Conservation (phyloP, 306 rosid genomes). For the peach (Prunus persica) region DNA sequence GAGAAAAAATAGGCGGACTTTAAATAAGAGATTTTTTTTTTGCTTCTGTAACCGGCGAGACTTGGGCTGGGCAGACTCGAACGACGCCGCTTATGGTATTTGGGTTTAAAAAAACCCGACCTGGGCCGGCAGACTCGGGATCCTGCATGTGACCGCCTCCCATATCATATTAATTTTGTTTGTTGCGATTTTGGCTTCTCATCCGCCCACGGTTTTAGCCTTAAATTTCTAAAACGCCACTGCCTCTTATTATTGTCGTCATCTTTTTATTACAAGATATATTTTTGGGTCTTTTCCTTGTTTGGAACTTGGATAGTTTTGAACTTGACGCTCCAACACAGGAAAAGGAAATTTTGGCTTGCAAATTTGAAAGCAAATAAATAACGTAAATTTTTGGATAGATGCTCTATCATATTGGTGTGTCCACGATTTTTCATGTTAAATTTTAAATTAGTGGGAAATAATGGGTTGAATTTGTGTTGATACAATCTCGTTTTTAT, state of each 20-base stretch:
- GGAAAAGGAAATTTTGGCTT: conserved; percentile 17
- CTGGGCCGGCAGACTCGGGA: conserved; percentile 65
- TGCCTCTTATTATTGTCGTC: neutral
- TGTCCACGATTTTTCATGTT: neutral
- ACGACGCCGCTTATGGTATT: conserved; percentile 24
- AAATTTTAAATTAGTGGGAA: too few relatives aligned
- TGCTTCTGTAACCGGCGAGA: conserved; percentile 39
- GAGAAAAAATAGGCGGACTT: conserved; percentile 26
- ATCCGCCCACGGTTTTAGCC: conserved; percentile 13
- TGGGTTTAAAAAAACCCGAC: conserved; percentile 7
- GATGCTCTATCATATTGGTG: neutral
- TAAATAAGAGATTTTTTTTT: neutral
- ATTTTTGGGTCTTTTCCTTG: neutral
- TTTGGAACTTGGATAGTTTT: neutral
- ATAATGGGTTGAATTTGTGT: neutral
- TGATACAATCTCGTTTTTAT: too few relatives aligned
- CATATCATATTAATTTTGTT: conserved; percentile 32
- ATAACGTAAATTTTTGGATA: neutral
- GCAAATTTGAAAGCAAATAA: neutral
- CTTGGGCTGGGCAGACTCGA: neutral
- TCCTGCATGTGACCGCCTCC: conserved; percentile 44
- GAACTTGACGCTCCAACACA: conserved; percentile 42
- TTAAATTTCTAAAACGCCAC: conserved; percentile 22
- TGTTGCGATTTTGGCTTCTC: neutral
- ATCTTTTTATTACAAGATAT: neutral